Evolutionary conservation across 73 alveolate genomes (phyloP).

Genomic region (Paramecium pentaurelia): DNA sequence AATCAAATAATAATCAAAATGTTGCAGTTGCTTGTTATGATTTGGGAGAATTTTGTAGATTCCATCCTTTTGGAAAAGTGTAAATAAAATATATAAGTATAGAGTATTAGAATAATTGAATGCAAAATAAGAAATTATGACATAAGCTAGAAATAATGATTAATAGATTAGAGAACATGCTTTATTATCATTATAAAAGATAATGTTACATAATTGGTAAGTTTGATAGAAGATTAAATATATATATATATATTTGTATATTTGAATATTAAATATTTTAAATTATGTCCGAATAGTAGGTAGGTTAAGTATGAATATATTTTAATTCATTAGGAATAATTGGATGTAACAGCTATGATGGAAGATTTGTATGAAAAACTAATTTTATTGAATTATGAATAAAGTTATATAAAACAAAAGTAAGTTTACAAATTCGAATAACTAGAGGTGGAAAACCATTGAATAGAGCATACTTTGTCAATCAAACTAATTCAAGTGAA

Average conservation of each 20-base stretch:
- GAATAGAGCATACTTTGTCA: slow-evolving; percentile 44
- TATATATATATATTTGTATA: background rate
- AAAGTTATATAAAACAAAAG: background rate
- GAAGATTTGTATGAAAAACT: slow-evolving; percentile 23
- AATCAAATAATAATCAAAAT: slow-evolving; percentile 70
- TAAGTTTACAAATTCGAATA: background rate
- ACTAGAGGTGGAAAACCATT: background rate
- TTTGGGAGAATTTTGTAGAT: slow-evolving; percentile 92
- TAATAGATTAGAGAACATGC: slow-evolving; percentile 52
- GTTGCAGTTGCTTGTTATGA: slow-evolving; percentile 89
- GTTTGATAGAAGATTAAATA: background rate
- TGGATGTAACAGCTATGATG: slow-evolving; percentile 45
- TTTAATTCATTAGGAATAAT: background rate
- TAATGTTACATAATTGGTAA: slow-evolving; percentile 59
- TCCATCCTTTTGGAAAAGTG: slow-evolving; percentile 69
- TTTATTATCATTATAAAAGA: slow-evolving; percentile 46
- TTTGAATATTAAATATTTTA: background rate
- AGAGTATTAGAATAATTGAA: slow-evolving; percentile 47
- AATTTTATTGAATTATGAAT: slow-evolving; percentile 37
- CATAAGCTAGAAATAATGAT: slow-evolving; percentile 41
- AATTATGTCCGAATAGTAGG: background rate
- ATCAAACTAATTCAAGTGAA: slow-evolving; percentile 32
- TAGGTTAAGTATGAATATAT: background rate
- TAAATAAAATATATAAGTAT: background rate
- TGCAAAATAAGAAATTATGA: slow-evolving; percentile 45